Percentiles rank a stretch among this genome's conserved stretches.
Evolutionary conservation across 2,329 filamentous ascomycete genomes (phyloP).

Genomic region (Paecilomyces variotii): DNA sequence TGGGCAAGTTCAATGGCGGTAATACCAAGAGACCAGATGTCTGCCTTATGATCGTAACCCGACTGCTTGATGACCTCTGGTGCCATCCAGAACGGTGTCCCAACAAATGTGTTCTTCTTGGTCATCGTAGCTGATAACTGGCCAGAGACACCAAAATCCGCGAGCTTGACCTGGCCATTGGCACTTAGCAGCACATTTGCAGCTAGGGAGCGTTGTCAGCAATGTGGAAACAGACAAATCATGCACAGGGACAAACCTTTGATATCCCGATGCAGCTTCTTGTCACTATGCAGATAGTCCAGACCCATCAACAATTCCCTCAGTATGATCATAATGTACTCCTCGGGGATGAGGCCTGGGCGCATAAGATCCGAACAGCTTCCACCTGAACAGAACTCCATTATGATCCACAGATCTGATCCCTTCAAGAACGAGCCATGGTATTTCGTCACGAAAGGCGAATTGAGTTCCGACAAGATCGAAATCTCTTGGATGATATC

Average conservation of each 20-base stretch:
- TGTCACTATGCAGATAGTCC: constrained; percentile 88
- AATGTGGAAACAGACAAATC: background rate
- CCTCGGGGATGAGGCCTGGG: constrained; percentile 81
- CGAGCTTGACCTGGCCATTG: constrained; percentile 92
- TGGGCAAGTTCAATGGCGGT: constrained; percentile 86
- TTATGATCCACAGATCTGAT: constrained; percentile 96
- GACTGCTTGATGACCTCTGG: constrained; percentile 98
- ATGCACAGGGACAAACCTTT: constrained; percentile 57
- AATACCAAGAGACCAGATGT: constrained; percentile 95
- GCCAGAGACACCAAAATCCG: constrained; percentile 94
- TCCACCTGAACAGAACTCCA: constrained; percentile 97
- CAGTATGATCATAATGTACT: constrained; percentile 94
- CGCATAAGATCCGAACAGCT: constrained; percentile 96
- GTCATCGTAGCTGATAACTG: constrained; percentile 97
- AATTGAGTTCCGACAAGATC: constrained; percentile 91
- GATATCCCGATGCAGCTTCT: constrained; percentile 93
- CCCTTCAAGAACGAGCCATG: constrained; percentile 95
- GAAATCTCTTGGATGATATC: constrained; percentile 99
- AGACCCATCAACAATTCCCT: constrained; percentile 81
- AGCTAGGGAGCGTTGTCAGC: constrained; percentile 44
- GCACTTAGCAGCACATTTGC: constrained; percentile 85
- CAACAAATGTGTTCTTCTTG: constrained; percentile 98
- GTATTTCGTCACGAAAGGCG: constrained; percentile 94
- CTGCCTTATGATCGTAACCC: constrained; percentile 94
- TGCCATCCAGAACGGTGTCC: constrained; percentile 99